These are phyloP conservation scores for Grigorovia humatica DNA, from an alignment of 805 yeast species.

Conservation along the genomic window DNA sequence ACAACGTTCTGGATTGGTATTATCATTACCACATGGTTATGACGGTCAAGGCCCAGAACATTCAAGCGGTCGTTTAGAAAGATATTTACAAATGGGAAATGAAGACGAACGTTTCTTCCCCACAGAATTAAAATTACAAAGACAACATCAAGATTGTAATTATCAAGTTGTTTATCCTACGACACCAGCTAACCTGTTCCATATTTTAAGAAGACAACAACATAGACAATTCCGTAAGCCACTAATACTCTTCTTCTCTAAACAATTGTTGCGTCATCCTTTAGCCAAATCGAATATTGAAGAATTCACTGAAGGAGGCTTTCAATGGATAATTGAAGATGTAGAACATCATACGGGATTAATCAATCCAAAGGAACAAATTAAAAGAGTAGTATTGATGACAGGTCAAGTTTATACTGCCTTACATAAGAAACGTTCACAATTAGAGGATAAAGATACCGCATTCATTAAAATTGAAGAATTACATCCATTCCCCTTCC, in stretches of 20 bases:
- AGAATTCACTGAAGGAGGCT: slow-evolving; percentile 86
- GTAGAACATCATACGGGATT: slow-evolving; percentile 64
- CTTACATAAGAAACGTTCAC: slow-evolving; percentile 77
- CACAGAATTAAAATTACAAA: slow-evolving; percentile 69
- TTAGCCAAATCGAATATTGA: slow-evolving; percentile 76
- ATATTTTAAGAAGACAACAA: slow-evolving; percentile 95
- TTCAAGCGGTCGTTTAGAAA: slow-evolving; percentile 93
- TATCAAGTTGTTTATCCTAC: slow-evolving; percentile 98
- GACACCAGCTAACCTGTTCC: slow-evolving; percentile 95
- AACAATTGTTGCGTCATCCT: slow-evolving; percentile 92
- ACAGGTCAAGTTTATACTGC: slow-evolving; percentile 95
- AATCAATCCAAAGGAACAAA: slow-evolving; percentile 68
- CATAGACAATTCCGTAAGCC: slow-evolving; percentile 98
- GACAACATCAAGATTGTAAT: slow-evolving; percentile 98
- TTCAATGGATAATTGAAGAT: slow-evolving; percentile 96
- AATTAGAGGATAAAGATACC: slow-evolving; percentile 65
- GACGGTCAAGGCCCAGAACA: slow-evolving; percentile 99
- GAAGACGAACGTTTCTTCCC: slow-evolving; percentile 97
- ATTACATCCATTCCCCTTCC: slow-evolving; percentile 97
- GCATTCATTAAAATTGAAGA: slow-evolving; percentile 89
- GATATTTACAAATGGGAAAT: slow-evolving; percentile 90
- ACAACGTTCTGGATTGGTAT: slow-evolving; percentile 93
- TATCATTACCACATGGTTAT: slow-evolving; percentile 97
- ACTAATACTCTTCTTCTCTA: slow-evolving; percentile 77
- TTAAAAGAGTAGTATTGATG: slow-evolving; percentile 75